Evolutionary conservation across 1,139 yeast species (phyloP), one percentile per base, ranked within the genome.

Genomic region (Meyerozyma athensensis): DNA sequence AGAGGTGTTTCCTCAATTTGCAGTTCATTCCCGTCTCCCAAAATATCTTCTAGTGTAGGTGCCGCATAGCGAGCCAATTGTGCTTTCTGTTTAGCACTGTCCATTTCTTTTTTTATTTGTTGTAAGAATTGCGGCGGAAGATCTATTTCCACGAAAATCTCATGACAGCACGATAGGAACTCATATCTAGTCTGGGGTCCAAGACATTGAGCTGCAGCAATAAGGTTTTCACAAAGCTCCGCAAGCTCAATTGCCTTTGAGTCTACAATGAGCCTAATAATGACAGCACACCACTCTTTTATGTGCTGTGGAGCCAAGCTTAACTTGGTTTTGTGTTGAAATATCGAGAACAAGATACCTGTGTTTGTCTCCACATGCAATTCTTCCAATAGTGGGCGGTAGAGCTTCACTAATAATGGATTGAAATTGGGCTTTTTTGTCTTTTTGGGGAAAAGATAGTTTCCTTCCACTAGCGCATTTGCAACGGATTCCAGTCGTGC

Each of bases 401-500:
- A 65, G 10, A 63, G 40, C 13, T 64, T 63, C 30, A 56, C 40
- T 14, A 65, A 42, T n/a, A 60, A 43, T 0, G 53, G 43, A 35
- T 60, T 58, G 41, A 65, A 60, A 35, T 61, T 61, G 5, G 39
- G 36, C 34, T 46, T 53, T 36, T 50, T 38, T 10, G 44, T 35
- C 38, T 55, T 55, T 7, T 50, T 28, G 20, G 19, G 3, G 10
- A 28, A 18, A 19, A 28, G 7, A 17, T 17, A 28, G 32, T 28
- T 28, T 7, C 12, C n/a, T 17, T 16, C n/a, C 16, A 28, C 32
- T 9, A 28, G 20, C 18, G 32, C 19, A 4, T 19, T 17, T 8
- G 32, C 32, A 8, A 17, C 10, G 7, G 7, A 4, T n/a, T 9
- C 18, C 8, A 9, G 8, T 36, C 34, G 5, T 33, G 26, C 21